phyloP scores from a whole-genome alignment of 2,329 filamentous ascomycete species.

The Sclerotinia trifoliorum region DNA sequence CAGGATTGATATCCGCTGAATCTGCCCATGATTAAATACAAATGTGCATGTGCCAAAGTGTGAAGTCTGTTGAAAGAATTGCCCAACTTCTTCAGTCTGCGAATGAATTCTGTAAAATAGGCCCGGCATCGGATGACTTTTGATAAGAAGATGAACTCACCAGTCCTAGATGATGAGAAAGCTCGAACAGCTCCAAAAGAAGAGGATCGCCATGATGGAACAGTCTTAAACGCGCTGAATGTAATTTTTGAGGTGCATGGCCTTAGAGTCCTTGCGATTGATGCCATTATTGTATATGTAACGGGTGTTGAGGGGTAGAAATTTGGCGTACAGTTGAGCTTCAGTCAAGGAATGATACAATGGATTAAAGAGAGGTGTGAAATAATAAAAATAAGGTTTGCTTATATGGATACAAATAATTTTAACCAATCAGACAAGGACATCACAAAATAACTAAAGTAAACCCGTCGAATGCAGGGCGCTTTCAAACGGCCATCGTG shows the following conservation, averaged over 20 bases:
- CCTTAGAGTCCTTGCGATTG: conserved; percentile 53
- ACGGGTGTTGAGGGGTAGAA: background rate
- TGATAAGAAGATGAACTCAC: conserved; percentile 41
- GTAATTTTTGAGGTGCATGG: conserved; percentile 39
- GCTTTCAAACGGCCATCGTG: background rate
- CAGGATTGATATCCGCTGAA: background rate
- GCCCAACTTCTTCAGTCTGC: background rate
- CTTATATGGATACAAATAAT: background rate
- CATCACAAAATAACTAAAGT: no score
- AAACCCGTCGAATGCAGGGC: background rate
- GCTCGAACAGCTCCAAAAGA: conserved; percentile 43
- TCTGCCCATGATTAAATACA: background rate
- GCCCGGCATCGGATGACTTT: conserved; percentile 1
- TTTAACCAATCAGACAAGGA: background rate
- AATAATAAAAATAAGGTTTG: background rate
- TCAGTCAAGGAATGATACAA: background rate
- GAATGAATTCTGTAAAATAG: background rate
- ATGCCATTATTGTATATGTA: conserved; percentile 50
- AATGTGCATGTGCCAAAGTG: background rate
- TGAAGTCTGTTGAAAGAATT: background rate
- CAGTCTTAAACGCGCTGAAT: conserved; percentile 27
- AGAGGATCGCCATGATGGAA: conserved; percentile 33
- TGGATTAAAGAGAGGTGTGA: background rate
- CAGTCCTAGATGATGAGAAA: conserved; percentile 47
- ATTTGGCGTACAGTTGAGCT: background rate